Conservation (phyloP, 148 eudicot genomes). For the Pharnaceum exiguum region DNA sequence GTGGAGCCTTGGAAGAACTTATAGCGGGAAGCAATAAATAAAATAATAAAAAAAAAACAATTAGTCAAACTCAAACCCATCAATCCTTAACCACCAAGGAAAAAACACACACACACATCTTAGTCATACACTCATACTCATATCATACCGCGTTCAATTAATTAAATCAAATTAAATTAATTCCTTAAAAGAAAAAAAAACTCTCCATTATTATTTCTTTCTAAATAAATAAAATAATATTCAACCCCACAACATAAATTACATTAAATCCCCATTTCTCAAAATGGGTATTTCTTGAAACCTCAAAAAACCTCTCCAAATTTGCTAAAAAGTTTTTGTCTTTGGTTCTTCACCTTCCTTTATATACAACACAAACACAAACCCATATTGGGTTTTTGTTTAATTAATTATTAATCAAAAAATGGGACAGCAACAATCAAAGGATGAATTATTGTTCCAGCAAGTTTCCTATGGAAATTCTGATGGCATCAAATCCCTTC, state of each 20-base stretch:
- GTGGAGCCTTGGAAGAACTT: too few relatives aligned
- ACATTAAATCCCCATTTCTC: background rate
- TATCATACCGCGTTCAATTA: background rate
- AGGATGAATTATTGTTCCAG: slow-evolving; percentile 75
- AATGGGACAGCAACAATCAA: slow-evolving; percentile 90
- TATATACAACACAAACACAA: background rate
- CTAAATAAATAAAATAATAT: too few relatives aligned
- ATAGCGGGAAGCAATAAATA: too few relatives aligned
- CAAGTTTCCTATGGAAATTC: slow-evolving; percentile 64
- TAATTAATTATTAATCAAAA: background rate
- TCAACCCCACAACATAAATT: background rate
- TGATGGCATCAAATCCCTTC: slow-evolving; percentile 76
- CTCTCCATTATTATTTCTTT: background rate
- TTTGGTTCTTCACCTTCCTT: slow-evolving; percentile 2
- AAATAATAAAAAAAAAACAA: background rate
- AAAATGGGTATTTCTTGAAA: background rate
- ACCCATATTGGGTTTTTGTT: background rate
- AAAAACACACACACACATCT: too few relatives aligned
- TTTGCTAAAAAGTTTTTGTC: background rate
- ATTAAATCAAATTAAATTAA: background rate
- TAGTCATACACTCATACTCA: too few relatives aligned
- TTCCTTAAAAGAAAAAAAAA: background rate
- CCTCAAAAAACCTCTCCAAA: background rate
- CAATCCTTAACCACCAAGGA: slow-evolving; percentile 27
- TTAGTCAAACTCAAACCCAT: slow-evolving; percentile 8